Base-by-base conservation (phyloP, 2,329 filamentous ascomycete genomes). In the Zasmidium citrigriseum region DNA sequence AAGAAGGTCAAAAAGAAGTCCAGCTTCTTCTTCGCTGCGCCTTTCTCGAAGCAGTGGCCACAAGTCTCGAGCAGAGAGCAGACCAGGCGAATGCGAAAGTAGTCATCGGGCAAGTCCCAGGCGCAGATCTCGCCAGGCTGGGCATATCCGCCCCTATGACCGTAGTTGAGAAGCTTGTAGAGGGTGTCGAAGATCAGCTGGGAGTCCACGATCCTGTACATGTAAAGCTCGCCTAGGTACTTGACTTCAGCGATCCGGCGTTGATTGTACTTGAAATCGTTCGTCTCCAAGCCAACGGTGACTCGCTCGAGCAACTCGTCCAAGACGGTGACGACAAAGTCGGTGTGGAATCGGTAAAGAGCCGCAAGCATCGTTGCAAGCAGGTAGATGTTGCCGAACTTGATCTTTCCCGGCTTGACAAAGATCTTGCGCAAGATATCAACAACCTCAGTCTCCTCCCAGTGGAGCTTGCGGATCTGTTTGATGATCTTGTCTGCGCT, bases 1-100 rank as follows among this genome's bases (percentile, higher is more conserved):
- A 99, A 91, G 76, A 98, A 98, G 0, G 89, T 93, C 60, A 99
- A 80, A 76, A 98, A 99, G 74, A 96, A 98, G 70, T 99, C 95
- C 10, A 99, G 83, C 77, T 98, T 99, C 81, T 98, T 98, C 74
- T 93, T 96, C 1, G 93, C 90, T 46, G 89, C 87, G 7, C 96
- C 95, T 68, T 93, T 89, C 74, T 95, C 95, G 69, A 97, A 99
- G 78, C 93, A 99, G 74, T 96, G 89, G 55, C 96, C 95, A 66
- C 93, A 98, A 0, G 93, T 97, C 75, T 99, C 96, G 3, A 99
- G 83, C 50, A 99, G 82, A 14, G 89, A 96, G 64, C 92, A 90
- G 25, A 96, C 88, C 34, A 99, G 82, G 11, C 95, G 91, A 70
- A 98, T 93, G 53, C 95, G 90, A 76, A 99, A 99, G 76, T 90